Evolutionary conservation across 495 filamentous ascomycete species (phyloP).

Genomic region (Alectoria sarmentosa): DNA sequence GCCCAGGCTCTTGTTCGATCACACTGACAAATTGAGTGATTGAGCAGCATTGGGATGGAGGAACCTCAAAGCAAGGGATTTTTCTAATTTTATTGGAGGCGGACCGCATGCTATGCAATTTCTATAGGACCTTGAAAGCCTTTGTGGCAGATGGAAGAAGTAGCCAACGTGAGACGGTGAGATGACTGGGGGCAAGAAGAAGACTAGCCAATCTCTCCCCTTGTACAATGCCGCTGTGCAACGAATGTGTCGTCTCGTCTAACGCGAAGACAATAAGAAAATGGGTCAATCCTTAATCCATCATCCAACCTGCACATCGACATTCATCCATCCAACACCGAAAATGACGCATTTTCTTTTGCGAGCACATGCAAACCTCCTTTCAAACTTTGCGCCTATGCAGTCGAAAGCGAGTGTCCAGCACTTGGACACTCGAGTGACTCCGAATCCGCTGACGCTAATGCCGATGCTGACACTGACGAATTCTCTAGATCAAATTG

Average conservation of each 20-base stretch:
- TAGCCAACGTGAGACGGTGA: slow-evolving; percentile 2
- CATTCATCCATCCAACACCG: not conserved
- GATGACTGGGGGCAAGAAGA: not conserved
- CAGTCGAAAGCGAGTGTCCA: slow-evolving; percentile 9
- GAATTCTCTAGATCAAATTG: slow-evolving; percentile 16
- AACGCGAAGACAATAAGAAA: not conserved
- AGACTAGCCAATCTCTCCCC: slow-evolving; percentile 6
- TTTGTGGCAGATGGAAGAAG: not conserved
- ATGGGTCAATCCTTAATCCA: not conserved
- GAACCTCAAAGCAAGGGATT: not conserved
- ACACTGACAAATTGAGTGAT: not conserved
- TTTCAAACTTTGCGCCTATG: not conserved
- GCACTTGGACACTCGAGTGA: slow-evolving; percentile 1
- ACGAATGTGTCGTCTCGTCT: not conserved
- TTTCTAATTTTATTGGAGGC: not conserved
- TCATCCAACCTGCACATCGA: slow-evolving; percentile 1
- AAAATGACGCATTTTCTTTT: not conserved
- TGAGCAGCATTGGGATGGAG: not conserved
- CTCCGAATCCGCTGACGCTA: not conserved
- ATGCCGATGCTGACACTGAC: not conserved
- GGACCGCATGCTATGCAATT: not conserved
- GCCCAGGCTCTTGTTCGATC: not conserved
- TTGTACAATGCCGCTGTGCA: not conserved
- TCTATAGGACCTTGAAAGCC: not conserved
- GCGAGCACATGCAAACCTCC: not conserved